Conservation (phyloP, 176 grass and related monocot genomes). For the Dactylis glomerata region DNA sequence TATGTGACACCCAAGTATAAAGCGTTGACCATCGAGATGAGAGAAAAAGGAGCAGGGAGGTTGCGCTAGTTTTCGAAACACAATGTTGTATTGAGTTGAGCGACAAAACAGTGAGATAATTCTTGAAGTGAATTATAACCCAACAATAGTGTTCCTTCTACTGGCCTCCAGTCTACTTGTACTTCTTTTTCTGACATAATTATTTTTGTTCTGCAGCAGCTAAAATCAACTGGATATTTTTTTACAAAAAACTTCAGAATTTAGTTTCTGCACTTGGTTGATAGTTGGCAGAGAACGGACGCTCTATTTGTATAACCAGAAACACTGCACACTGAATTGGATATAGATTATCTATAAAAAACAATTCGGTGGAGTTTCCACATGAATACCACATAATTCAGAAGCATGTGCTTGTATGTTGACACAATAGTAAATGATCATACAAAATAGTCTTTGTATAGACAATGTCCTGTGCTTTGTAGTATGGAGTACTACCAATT, state of each 20-base stretch:
- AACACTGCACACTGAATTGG: not conserved
- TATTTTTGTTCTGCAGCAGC: not conserved
- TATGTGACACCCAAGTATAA: not conserved
- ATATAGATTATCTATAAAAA: not conserved
- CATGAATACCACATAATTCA: not conserved
- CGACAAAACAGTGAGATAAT: not conserved
- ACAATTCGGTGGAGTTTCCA: not conserved
- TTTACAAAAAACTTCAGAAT: not conserved
- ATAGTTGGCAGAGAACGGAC: not conserved
- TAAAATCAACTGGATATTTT: not conserved
- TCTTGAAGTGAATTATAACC: slow-evolving; percentile 8
- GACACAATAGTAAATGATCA: not conserved
- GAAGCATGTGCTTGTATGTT: not conserved
- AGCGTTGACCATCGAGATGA: not conserved
- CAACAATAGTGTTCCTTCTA: not conserved
- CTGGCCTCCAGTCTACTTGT: not conserved
- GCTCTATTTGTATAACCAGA: not conserved
- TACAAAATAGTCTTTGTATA: not conserved
- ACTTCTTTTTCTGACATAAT: not conserved
- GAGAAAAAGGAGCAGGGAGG: not conserved
- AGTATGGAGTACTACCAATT: not conserved
- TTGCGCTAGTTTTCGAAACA: not conserved
- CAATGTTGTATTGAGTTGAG: not conserved
- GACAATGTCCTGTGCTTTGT: not conserved
- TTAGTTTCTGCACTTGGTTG: slow-evolving; percentile 7